Conservation (phyloP, 2,329 filamentous ascomycete species). For the Ampelomyces quisqualis region DNA sequence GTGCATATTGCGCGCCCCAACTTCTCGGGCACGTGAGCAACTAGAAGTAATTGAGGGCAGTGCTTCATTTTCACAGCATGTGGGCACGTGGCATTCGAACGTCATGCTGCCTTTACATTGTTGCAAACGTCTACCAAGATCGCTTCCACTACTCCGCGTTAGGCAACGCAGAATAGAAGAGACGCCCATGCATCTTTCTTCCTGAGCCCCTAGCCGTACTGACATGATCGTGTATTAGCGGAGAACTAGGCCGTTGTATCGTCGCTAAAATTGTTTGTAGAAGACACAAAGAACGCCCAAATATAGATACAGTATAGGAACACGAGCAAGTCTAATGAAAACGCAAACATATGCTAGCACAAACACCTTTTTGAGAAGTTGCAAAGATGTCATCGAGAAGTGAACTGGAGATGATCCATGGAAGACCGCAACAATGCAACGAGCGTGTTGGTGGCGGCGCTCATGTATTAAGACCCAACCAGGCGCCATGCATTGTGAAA, state of each 20-base stretch:
- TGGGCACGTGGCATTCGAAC: background rate
- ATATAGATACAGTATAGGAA: conserved; percentile 35
- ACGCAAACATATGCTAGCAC: conserved; percentile 37
- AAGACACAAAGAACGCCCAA: conserved; percentile 20
- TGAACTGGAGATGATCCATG: conserved; percentile 11
- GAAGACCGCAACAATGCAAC: conserved; percentile 28
- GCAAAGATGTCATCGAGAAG: conserved; percentile 25
- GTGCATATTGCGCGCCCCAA: too few species aligned
- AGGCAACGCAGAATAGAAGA: too few species aligned
- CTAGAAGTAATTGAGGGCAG: too few species aligned
- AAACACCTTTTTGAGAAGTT: conserved; percentile 27
- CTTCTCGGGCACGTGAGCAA: too few species aligned
- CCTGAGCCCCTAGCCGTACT: conserved; percentile 9
- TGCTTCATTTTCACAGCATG: conserved; percentile 1
- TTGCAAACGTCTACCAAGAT: conserved; percentile 25
- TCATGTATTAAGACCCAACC: conserved; percentile 23
- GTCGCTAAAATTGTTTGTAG: conserved; percentile 12
- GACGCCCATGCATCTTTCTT: conserved; percentile 23
- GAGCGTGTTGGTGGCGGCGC: conserved; percentile 31
- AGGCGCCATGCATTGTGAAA: conserved; percentile 36
- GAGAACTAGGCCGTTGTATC: conserved; percentile 16
- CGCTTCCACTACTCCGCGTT: too few species aligned
- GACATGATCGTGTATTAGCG: conserved; percentile 10
- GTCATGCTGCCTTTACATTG: conserved; percentile 18
- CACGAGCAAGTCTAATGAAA: too few species aligned